Base-by-base conservation (phyloP, 1,139 yeast genomes). In the Candida tetrigidarum region DNA sequence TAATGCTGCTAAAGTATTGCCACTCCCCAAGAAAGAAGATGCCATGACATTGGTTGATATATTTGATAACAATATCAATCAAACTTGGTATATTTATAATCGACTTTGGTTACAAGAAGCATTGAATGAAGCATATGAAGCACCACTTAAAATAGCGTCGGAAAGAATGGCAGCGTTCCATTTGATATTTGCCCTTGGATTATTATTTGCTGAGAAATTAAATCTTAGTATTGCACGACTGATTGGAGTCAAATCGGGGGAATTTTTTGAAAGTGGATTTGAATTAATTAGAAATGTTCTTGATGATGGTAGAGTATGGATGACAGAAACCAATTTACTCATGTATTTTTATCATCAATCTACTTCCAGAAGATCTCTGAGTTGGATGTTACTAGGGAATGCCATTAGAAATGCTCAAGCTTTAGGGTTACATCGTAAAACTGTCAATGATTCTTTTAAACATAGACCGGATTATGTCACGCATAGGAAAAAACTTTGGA, bases 261-360 rank as follows among this genome's bases (percentile, higher is more conserved):
- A 44, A n/a, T 50, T 47, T 43, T 49, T 48, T 22, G 50, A 51
- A 29, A 50, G 44, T 43, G 54, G 53, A n/a, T 44, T 43, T 26
- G 41, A 43, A 19, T 44, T 50, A 23, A 42, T 50, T 7, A 44
- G 45, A 34, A 45, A 44, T 29, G 41, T 46, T 23, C 47, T 48
- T 40, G 43, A 46, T 28, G 39, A 43, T 18, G 50, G 52, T 2
- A 62, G 63, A 39, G 46, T 73, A 12, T 72, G 78, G 76, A 51
- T 70, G 6, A 70, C 72, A 0, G 75, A 74, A 47, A 73, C 74
- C 0, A 59, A 69, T 46, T 49, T 66, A 22, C 51, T 74, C 29
- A 57, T 66, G 18, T 66, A 61, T 46, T 63, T 69, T 45, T 74
- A 61, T 51, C 64, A 72, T 47, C 75, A 69, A 42, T 56, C 64